Base-by-base conservation (phyloP, 495 filamentous ascomycete species). In the Penicillium atrosanguineum region DNA sequence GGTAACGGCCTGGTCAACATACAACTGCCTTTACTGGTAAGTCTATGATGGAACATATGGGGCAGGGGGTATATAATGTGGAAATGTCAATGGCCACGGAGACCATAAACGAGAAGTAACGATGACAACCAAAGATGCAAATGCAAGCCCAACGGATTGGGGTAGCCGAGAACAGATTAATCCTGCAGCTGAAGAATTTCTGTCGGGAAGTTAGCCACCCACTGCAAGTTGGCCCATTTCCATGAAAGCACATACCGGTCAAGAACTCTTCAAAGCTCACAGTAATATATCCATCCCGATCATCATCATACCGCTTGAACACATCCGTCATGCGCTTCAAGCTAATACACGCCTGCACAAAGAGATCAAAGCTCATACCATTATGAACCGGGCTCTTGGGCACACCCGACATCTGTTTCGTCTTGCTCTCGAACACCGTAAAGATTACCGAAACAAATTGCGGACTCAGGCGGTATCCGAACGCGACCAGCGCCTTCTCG, bases 301-400 rank as follows among this genome's bases (percentile, higher is more conserved):
- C 94, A 53, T 95, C 89, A 57, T 98, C 94, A 71, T 97, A 98
- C 67, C 88, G 90, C 84, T 98, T 98, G 69, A 98, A 98, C 18
- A 97, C 93, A 69, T 98, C 94, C 56, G 94, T 98, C 93, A 98
- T 97, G 53, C 95, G 80, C 81, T 96, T 95, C 60, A 98, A 76
- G 64, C 83, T 87, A 63, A 98, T 98, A 68, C 94, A 97, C 26
- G 90, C 91, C 77, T 98, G 94, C 57, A 98, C 94, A 69, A 97
- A 98, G 44, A 98, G 73, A 78, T 98, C 94, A 63, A 98, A 97
- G 71, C 87, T 90, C 80, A 98, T 91, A 39, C 84, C 87, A 47
- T 76, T 76, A 53, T 83, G 79, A 38, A 70, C 69, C 9, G 68
- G 57, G 16, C 57, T 67, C 52, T 61, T 59, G 6, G 57, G 41